Evolutionary conservation across 441 rosid species (phyloP).

Genomic region (Raphanus hybrid): DNA sequence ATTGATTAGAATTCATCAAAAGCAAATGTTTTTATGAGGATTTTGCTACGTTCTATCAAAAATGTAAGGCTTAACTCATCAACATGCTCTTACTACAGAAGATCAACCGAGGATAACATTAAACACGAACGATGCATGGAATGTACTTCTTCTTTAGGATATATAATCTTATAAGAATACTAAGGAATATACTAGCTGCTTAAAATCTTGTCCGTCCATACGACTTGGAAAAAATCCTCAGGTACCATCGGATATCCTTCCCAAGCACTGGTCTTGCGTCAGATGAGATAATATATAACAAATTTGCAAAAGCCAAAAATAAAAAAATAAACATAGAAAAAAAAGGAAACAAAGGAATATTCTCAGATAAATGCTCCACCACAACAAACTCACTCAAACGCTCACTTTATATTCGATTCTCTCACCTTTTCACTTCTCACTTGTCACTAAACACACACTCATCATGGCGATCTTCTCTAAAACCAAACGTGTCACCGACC

Average conservation of each 20-base stretch:
- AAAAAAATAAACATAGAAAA: background rate
- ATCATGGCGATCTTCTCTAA: conserved; percentile 51
- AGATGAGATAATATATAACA: conserved; percentile 2
- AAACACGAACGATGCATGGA: background rate
- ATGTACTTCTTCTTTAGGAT: background rate
- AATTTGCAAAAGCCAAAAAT: background rate
- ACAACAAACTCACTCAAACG: background rate
- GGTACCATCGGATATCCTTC: conserved; percentile 41
- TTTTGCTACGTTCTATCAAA: background rate
- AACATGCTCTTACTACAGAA: background rate
- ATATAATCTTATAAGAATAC: conserved; percentile 2
- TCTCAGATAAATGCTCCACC: conserved; percentile 40
- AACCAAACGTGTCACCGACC: conserved; percentile 60
- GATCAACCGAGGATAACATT: background rate
- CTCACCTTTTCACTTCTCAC: conserved; percentile 23
- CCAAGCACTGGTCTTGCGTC: conserved; percentile 14
- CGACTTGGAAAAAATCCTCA: conserved; percentile 21
- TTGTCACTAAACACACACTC: conserved; percentile 11
- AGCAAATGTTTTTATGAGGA: too few relatives aligned
- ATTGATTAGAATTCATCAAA: background rate
- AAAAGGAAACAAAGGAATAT: conserved; percentile 49
- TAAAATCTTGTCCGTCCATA: conserved; percentile 19
- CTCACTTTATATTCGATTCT: conserved; percentile 25
- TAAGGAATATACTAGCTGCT: conserved; percentile 14
- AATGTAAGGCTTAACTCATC: background rate